These are phyloP conservation scores for Lyophyllum semitale DNA, from an alignment of 768 basidiomycete species.

Conservation along the genomic window DNA sequence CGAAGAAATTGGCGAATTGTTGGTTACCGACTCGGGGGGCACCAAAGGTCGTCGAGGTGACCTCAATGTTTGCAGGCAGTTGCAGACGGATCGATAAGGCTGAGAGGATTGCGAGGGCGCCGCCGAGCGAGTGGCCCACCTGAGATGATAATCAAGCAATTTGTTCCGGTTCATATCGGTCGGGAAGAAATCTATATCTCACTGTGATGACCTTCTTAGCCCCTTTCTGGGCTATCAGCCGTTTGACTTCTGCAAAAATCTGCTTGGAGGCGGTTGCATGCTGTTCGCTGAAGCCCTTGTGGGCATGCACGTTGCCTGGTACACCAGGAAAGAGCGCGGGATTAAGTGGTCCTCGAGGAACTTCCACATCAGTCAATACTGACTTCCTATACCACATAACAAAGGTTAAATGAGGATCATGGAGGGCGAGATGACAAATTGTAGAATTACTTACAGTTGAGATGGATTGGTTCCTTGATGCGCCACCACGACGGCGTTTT, in stretches of 20 bases:
- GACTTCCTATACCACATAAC: slow-evolving; percentile 34
- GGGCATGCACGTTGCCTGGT: slow-evolving; percentile 39
- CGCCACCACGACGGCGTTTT: slow-evolving; percentile 47
- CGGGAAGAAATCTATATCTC: not conserved
- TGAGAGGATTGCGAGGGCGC: slow-evolving; percentile 43
- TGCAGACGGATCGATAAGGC: slow-evolving; percentile 38
- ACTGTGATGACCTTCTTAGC: slow-evolving; percentile 17
- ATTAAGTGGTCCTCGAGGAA: slow-evolving; percentile 39
- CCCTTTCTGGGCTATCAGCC: slow-evolving; percentile 33
- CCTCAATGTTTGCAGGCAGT: slow-evolving; percentile 29
- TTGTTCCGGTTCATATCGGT: not conserved
- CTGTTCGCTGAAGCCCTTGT: slow-evolving; percentile 50
- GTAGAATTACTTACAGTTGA: slow-evolving; percentile 33
- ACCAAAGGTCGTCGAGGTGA: slow-evolving; percentile 39
- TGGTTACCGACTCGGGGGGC: slow-evolving; percentile 41
- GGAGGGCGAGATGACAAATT: not conserved
- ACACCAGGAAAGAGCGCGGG: slow-evolving; percentile 51
- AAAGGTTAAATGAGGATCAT: not conserved
- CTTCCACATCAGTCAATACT: slow-evolving; percentile 46
- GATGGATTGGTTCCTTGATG: slow-evolving; percentile 56
- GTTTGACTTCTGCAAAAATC: slow-evolving; percentile 44
- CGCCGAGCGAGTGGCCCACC: slow-evolving; percentile 44
- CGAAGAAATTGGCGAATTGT: slow-evolving; percentile 38
- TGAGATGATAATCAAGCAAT: not conserved
- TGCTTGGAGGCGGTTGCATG: slow-evolving; percentile 36